Evolutionary conservation across 371 early-diverging fungal species (phyloP).

Genomic region (Umbelopsis sp.): DNA sequence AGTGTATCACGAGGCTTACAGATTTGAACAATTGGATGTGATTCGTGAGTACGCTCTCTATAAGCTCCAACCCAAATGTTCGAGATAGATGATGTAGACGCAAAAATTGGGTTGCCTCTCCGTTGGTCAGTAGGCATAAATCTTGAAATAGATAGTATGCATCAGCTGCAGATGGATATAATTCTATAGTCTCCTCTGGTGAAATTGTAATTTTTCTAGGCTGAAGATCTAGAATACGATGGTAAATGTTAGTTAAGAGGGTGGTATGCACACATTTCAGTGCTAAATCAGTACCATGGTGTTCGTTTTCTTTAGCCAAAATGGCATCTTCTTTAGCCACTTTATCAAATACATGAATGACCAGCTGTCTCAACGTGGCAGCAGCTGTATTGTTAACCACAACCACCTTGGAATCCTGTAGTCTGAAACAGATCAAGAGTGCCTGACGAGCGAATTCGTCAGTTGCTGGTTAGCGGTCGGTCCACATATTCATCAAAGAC

Average conservation of each 20-base stretch:
- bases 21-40: slow-evolving; percentile 75
- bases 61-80: slow-evolving; percentile 88
- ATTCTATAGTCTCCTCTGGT: slow-evolving; percentile 40
- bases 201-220: slow-evolving; percentile 26
- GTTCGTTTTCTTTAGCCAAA: not conserved
- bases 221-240: not conserved
- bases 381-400: slow-evolving; percentile 94
- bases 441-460: slow-evolving; percentile 50
- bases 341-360: slow-evolving; percentile 93
- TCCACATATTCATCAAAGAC: not conserved
- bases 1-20: slow-evolving; percentile 42
- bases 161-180: slow-evolving; percentile 74
- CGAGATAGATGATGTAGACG: slow-evolving; percentile 67
- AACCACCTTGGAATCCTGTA: slow-evolving; percentile 86
- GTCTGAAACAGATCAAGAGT: slow-evolving; percentile 82
- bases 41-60: slow-evolving; percentile 86
- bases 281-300: not conserved
- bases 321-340: slow-evolving; percentile 72
- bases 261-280: not conserved
- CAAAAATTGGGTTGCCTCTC: slow-evolving; percentile 72
- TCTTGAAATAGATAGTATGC: slow-evolving; percentile 89
- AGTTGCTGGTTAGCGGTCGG: too few species aligned
- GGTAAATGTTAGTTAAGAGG: not conserved
- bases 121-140: slow-evolving; percentile 73
- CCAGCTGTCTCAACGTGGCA: slow-evolving; percentile 92